Conservation (phyloP, 2,329 filamentous ascomycete genomes). For the Scolecobasidium constrictum region DNA sequence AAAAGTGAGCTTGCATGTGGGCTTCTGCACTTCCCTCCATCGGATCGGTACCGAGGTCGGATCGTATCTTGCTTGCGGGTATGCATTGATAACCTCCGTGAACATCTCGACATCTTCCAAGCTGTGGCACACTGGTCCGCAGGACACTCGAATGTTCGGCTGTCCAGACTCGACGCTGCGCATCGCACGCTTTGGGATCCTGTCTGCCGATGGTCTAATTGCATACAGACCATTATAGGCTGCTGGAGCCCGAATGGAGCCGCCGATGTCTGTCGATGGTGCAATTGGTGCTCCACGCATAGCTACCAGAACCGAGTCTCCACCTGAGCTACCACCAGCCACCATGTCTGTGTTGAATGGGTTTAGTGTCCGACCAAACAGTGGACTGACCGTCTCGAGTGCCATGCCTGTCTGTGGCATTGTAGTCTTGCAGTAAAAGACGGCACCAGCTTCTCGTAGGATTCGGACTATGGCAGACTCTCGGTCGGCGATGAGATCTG, state of each 20-base stretch:
- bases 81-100: no score
- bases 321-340: slow-evolving; percentile 43
- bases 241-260: slow-evolving; percentile 37
- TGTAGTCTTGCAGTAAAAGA: slow-evolving; percentile 43
- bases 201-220: slow-evolving; percentile 30
- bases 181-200: no score
- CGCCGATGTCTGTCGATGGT: slow-evolving; percentile 42
- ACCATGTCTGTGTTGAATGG: slow-evolving; percentile 41
- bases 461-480: slow-evolving; percentile 39
- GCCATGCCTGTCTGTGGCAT: slow-evolving; percentile 46
- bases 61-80: no score
- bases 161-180: no score
- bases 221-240: slow-evolving; percentile 36
- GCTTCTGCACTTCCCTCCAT: no score
- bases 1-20: slow-evolving; percentile 38
- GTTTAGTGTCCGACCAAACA: slow-evolving; percentile 43
- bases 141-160: no score
- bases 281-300: slow-evolving; percentile 41
- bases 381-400: slow-evolving; percentile 38
- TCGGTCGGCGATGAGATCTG: slow-evolving; percentile 32
- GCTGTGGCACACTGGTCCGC: no score
- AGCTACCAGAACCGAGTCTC: slow-evolving; percentile 44
- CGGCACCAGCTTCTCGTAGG: slow-evolving; percentile 35
- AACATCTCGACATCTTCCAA: no score
- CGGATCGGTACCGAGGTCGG: no score